Percentiles rank a stretch among this genome's conserved stretches.
These are phyloP conservation scores for Agarophyton chilense DNA, from an alignment of 23 red algal species.

Conservation along the genomic window DNA sequence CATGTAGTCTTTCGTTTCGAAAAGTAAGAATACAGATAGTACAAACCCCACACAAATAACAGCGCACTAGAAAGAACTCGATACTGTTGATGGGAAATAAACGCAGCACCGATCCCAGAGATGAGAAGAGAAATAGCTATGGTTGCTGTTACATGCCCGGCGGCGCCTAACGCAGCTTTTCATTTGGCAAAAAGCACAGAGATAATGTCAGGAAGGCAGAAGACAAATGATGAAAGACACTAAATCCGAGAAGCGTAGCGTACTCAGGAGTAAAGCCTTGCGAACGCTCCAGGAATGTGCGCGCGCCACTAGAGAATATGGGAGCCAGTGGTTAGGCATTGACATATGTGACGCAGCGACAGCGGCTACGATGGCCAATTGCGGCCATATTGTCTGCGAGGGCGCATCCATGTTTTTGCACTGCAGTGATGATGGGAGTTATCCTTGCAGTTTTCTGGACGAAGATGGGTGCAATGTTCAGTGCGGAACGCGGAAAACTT, in stretches of 20 bases:
- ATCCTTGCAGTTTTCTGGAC: no score
- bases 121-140: conserved; percentile 29
- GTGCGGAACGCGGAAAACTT: no score
- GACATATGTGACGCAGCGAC: conserved; percentile 72
- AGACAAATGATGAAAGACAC: neutral
- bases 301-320: conserved; percentile 51
- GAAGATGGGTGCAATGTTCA: no score
- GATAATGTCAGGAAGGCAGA: neutral
- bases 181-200: neutral
- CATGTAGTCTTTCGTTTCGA: conserved; percentile 1
- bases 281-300: conserved; percentile 48
- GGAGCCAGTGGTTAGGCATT: conserved; percentile 70
- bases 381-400: conserved; percentile 26
- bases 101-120: conserved; percentile 36
- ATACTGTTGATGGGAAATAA: conserved; percentile 38
- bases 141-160: conserved; percentile 44
- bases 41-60: conserved; percentile 35
- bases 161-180: conserved; percentile 31
- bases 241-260: neutral
- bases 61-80: conserved; percentile 27
- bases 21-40: conserved; percentile 49
- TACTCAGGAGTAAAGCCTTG: conserved; percentile 28
- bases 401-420: neutral
- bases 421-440: neutral
- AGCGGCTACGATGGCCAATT: conserved; percentile 49